A percentile compares a stretch with the other conserved stretches of the same genome.
Conservation (phyloP, 441 rosid genomes). For the Populus hybrid region DNA sequence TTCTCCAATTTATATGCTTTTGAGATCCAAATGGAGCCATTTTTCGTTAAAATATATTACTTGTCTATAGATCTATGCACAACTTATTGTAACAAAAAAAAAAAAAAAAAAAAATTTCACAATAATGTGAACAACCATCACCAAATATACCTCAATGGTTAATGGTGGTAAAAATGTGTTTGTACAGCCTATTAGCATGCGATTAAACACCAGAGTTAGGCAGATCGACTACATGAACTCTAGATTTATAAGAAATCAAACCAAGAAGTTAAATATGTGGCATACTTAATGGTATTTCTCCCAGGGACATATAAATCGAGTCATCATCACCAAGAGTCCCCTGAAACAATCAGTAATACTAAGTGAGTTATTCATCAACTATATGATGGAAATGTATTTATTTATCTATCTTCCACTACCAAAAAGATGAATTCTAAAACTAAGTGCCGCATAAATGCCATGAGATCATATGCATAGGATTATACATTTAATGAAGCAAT, state of each 20-base stretch:
- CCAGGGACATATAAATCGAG: constrained; percentile 91
- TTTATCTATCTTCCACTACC: neutral
- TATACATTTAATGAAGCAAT: neutral
- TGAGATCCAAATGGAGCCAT: neutral
- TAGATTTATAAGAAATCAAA: constrained; percentile 24
- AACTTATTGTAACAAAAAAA: neutral
- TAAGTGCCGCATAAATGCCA: neutral
- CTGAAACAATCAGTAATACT: constrained; percentile 39
- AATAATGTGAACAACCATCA: neutral
- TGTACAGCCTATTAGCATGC: constrained; percentile 6
- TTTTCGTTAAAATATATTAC: neutral
- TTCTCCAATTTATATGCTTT: neutral
- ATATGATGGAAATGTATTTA: neutral
- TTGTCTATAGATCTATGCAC: neutral
- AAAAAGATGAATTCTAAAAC: neutral
- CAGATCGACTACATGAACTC: constrained; percentile 20
- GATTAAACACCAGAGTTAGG: constrained; percentile 9
- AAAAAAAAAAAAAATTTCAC: neutral
- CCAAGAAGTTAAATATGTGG: constrained; percentile 26
- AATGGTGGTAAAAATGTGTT: constrained; percentile 2
- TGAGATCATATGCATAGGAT: neutral
- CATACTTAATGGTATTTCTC: constrained; percentile 96
- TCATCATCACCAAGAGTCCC: constrained; percentile 84
- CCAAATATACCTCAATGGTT: constrained; percentile 10
- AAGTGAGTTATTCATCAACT: constrained; percentile 15